These are phyloP conservation scores for Ceraceosorus guamensis DNA, from an alignment of 1,284 basidiomycete genomes.

Conservation along the genomic window DNA sequence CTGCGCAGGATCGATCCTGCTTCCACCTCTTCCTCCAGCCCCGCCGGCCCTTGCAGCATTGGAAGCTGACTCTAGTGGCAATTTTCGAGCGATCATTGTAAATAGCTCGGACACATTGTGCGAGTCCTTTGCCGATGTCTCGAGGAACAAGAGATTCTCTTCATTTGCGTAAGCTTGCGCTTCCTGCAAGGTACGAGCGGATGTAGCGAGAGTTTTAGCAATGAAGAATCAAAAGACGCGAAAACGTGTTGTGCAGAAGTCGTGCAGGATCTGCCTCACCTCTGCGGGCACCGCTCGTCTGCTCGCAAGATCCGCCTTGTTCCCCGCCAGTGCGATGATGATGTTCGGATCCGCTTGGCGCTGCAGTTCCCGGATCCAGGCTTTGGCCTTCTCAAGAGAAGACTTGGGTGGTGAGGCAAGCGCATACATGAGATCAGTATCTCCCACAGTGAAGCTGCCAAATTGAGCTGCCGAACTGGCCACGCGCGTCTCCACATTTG, in stretches of 20 bases:
- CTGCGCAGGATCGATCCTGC: too few relatives aligned
- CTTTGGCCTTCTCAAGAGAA: slow-evolving; percentile 86
- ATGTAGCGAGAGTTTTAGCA: not conserved
- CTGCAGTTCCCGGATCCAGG: slow-evolving; percentile 93
- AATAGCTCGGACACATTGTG: slow-evolving; percentile 73
- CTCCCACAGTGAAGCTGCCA: not conserved
- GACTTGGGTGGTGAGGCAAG: slow-evolving; percentile 13
- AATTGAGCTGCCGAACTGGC: not conserved
- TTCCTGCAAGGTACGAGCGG: slow-evolving; percentile 14
- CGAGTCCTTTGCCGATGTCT: slow-evolving; percentile 90
- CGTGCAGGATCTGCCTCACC: not conserved
- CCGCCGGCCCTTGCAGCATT: slow-evolving; percentile 23
- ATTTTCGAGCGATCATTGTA: slow-evolving; percentile 40
- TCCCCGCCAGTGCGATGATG: slow-evolving; percentile 73
- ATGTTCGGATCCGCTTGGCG: slow-evolving; percentile 95
- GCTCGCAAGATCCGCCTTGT: slow-evolving; percentile 76
- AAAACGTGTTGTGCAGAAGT: too few relatives aligned
- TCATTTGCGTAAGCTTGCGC: slow-evolving; percentile 90
- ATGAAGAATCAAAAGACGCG: too few relatives aligned
- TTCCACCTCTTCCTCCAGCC: slow-evolving; percentile 13
- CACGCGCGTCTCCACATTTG: not conserved
- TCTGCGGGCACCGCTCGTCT: slow-evolving; percentile 36
- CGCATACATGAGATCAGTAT: too few relatives aligned
- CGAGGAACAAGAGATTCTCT: slow-evolving; percentile 88
- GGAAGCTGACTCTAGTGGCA: slow-evolving; percentile 38